Percentiles rank a stretch among this genome's conserved stretches.
Evolutionary conservation across 2,329 filamentous ascomycete species (phyloP).

Genomic region (Sporothrix inflata): DNA sequence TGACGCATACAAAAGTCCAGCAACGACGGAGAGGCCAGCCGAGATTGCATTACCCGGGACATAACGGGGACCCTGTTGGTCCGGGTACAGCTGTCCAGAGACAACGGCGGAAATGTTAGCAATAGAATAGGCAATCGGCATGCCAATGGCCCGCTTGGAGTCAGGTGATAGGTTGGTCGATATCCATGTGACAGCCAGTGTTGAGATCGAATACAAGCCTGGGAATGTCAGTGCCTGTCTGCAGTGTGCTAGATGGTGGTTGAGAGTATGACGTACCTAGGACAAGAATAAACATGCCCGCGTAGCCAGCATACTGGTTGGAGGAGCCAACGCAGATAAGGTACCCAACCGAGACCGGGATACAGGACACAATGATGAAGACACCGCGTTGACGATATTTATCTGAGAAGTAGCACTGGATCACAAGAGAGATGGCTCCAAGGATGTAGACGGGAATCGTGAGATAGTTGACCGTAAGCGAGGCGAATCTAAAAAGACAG

Average conservation of each 20-base stretch:
- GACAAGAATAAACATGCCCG: conserved; percentile 5
- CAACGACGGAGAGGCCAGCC: not conserved
- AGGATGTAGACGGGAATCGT: not conserved
- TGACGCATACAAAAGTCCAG: not conserved
- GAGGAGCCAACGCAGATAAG: conserved; percentile 1
- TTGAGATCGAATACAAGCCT: conserved; percentile 9
- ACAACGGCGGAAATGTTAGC: not conserved
- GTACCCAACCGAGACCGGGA: not conserved
- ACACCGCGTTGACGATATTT: not conserved
- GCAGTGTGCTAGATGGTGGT: no score
- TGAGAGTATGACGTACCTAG: not conserved
- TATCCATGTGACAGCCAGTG: not conserved
- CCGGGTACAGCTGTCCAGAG: not conserved
- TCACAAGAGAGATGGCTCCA: not conserved
- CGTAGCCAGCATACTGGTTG: not conserved
- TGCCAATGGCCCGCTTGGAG: conserved; percentile 7
- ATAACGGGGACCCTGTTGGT: not conserved
- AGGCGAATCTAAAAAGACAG: not conserved
- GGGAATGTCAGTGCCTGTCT: not conserved
- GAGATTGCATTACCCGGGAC: not conserved
- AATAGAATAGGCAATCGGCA: not conserved
- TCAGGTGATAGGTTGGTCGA: not conserved
- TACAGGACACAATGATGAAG: not conserved
- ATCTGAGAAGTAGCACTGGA: conserved; percentile 1
- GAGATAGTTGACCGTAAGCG: not conserved